Base-by-base conservation (phyloP, 805 yeast genomes). In the Candida stauntonica region DNA sequence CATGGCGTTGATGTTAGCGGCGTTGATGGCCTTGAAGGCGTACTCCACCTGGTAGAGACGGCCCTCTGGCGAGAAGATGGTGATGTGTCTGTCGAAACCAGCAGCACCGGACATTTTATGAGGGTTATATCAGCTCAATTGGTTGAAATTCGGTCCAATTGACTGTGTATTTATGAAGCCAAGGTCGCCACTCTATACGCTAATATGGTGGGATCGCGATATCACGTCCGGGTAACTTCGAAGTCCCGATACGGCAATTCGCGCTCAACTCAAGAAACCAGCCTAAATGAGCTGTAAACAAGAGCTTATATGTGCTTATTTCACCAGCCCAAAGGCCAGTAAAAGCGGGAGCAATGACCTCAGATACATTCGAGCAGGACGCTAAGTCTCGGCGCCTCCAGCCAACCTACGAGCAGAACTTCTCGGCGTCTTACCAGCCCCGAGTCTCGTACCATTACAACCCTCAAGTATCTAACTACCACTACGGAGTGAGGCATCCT, bases 11-110 rank as follows among this genome's bases (percentile, higher is more conserved):
- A 93, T 78, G 61, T 86, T 91, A 42, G 96, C 79, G 32, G 94
- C 79, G 57, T 88, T 93, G 61, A 93, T 88, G 5, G 98, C 98
- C 63, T 93, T 89, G 71, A 89, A 89, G 5, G 98, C 99, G 60
- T 93, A 93, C 63, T 93, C 99, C 26, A 91, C 99, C 67, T 93
- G 99, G 67, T 84, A 93, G 45, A 93, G 73, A 64, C 99, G 81
- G 32, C 99, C 99, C 62, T 93, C 99, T 16, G 99, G 99, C 28
- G 98, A 91, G 69, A 93, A 93, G 55, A 93, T 89, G 20, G 99
- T 93, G 63, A 93, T 93, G 64, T 93, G 99, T 72, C 99, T 85
- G 69, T 93, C 99, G 63, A 89, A 93, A 38, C 99, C 99, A n/a
- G 98, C 95, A 46, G 64, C 66, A 35, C 74, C 73, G 41, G 72